Evolutionary conservation across 768 basidiomycete species (phyloP), one percentile per base, ranked within the genome.

Genomic region (Multifurca ochricompacta): DNA sequence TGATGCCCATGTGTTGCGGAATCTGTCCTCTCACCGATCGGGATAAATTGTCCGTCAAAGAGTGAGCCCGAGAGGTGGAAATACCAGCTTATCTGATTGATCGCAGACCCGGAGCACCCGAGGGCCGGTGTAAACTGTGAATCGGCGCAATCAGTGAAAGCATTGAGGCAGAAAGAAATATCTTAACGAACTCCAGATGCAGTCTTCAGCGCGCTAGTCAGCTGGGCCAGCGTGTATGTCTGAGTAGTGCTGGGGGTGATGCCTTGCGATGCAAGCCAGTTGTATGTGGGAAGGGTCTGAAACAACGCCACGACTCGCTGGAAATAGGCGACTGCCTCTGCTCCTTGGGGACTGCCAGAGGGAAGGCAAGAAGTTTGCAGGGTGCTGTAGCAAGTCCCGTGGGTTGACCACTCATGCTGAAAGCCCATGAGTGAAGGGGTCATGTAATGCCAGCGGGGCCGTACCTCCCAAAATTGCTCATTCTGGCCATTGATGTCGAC

Each of bases 301-400:
- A 84, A 85, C 16, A 85, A 67, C 2, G 64, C 70, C 54, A 85
- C 83, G 2, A 79, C 78, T n/a, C 62, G 72, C 54, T 79, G 62
- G 69, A 83, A 86, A 69, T 77, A 87, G 14, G 77, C 77, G 31
- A 85, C 85, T 1, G 83, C 85, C 81, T 87, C 86, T 8, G 79
- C 76, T 21, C 85, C 83, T 46, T 66, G 71, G 7, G 77, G 62
- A 58, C 79, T 82, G n/a, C 77, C 79, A 9, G 70, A 66, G 3
- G 83, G 81, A 44, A 87, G 71, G 65, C 85, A 88, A 27, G 68
- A 69, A 8, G 77, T 66, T 51, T 74, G 58, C 18, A 87, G 74
- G 4, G 84, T 87, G 64, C 83, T 85, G 56, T 63, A 46, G 61
- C 73, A 76, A 9, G 77, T 87, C 30, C 86, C 86, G 61, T 87